Percentiles rank a stretch among this genome's conserved stretches.
phyloP scores from a whole-genome alignment of 192 early-diverging fungal genomes.

The Chytriomyces hyalinus region DNA sequence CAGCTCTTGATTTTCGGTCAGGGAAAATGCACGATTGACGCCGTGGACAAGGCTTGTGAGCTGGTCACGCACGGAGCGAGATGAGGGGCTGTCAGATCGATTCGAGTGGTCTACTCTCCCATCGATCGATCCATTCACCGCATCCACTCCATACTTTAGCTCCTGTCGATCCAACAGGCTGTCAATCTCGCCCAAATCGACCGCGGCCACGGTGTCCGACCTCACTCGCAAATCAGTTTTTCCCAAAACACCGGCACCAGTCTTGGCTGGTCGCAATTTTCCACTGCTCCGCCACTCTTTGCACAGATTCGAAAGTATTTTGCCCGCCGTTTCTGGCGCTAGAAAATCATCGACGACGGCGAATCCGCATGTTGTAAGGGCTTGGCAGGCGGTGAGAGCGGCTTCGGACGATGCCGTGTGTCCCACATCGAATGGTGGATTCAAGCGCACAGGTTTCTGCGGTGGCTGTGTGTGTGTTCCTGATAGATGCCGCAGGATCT shows the following conservation, averaged over 20 bases:
- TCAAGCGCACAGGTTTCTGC: not conserved
- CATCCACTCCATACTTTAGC: not conserved
- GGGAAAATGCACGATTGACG: slow-evolving; percentile 4
- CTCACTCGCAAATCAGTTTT: not conserved
- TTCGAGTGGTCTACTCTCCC: not conserved
- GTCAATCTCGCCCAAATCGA: not conserved
- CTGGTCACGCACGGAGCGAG: too few species aligned
- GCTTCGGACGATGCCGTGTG: not conserved
- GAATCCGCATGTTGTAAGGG: not conserved
- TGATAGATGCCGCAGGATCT: not conserved
- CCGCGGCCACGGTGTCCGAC: not conserved
- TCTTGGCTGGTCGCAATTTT: not conserved
- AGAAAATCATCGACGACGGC: not conserved
- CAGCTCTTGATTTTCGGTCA: not conserved
- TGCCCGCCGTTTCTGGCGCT: not conserved
- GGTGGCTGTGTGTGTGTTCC: not conserved
- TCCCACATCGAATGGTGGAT: not conserved
- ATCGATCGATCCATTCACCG: not conserved
- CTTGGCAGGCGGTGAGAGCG: not conserved
- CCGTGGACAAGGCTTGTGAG: not conserved
- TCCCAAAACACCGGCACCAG: not conserved
- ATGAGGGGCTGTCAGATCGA: not conserved
- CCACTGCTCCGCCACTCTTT: not conserved
- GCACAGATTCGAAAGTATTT: not conserved
- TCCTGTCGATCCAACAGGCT: not conserved